Conservation (phyloP, 768 basidiomycete genomes). For the Mycena crocata region DNA sequence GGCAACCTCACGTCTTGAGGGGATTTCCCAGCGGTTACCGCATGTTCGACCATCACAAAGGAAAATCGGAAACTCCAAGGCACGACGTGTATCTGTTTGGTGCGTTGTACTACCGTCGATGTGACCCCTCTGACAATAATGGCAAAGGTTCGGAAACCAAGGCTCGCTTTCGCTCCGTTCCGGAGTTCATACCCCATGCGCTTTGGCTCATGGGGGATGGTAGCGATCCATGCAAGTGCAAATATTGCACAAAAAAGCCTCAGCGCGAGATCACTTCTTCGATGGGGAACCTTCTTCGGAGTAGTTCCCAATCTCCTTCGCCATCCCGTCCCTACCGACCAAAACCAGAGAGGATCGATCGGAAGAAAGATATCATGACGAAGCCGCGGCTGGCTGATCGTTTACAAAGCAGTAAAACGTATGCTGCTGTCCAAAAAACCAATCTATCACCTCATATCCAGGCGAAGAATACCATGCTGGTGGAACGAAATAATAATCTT, state of each 20-base stretch:
- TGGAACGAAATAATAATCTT: slow-evolving; percentile 74
- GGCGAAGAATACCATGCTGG: slow-evolving; percentile 60
- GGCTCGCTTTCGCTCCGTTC: slow-evolving; percentile 78
- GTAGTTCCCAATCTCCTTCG: slow-evolving; percentile 38
- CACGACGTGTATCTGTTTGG: slow-evolving; percentile 86
- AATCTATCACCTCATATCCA: slow-evolving; percentile 46
- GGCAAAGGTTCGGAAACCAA: slow-evolving; percentile 54
- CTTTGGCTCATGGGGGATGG: slow-evolving; percentile 78
- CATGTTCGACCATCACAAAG: slow-evolving; percentile 83
- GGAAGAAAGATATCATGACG: slow-evolving; percentile 26
- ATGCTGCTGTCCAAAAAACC: slow-evolving; percentile 55
- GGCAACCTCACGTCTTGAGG: slow-evolving; percentile 68
- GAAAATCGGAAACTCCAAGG: slow-evolving; percentile 62
- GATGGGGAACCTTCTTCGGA: slow-evolving; percentile 56
- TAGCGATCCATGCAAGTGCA: slow-evolving; percentile 72
- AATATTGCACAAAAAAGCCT: slow-evolving; percentile 78
- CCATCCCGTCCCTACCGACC: slow-evolving; percentile 41
- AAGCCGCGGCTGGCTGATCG: slow-evolving; percentile 20
- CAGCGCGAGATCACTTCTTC: slow-evolving; percentile 77
- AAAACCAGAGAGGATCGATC: slow-evolving; percentile 34
- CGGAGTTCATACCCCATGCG: slow-evolving; percentile 88
- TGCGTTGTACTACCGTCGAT: slow-evolving; percentile 40
- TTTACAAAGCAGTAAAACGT: slow-evolving; percentile 31
- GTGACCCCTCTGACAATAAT: background rate
- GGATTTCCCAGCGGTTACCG: slow-evolving; percentile 76